These are phyloP conservation scores for Eimeria zaria DNA, from an alignment of 169 alveolate species.

Conservation along the genomic window DNA sequence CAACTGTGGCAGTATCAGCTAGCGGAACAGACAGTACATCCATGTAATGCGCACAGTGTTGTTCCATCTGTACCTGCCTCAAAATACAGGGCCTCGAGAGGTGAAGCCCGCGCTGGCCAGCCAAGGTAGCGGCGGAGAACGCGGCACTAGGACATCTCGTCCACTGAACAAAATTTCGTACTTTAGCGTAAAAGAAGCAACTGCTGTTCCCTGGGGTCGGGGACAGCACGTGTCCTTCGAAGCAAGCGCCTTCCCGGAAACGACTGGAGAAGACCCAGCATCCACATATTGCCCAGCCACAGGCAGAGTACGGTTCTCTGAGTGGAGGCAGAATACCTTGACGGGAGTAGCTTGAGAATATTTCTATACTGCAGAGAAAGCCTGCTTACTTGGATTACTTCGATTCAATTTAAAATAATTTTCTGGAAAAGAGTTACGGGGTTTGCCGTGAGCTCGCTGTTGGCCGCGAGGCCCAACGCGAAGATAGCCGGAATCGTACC, in stretches of 20 bases:
- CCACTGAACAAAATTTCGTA: neutral
- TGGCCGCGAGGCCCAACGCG: slow-evolving; percentile 81
- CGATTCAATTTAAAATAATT: slow-evolving; percentile 58
- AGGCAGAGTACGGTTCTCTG: neutral
- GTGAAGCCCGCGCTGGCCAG: neutral
- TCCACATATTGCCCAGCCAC: neutral
- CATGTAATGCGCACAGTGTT: neutral
- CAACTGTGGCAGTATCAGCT: neutral
- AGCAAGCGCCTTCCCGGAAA: neutral
- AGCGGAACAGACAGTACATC: neutral
- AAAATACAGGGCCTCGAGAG: neutral
- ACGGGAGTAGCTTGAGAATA: neutral
- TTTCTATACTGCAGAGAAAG: neutral
- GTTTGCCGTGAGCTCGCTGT: slow-evolving; percentile 81
- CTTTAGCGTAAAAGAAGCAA: neutral
- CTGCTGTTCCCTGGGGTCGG: too few species aligned
- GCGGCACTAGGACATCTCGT: neutral
- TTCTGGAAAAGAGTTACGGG: slow-evolving; percentile 82
- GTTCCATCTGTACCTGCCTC: neutral
- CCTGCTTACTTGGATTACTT: neutral
- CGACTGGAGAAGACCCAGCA: neutral
- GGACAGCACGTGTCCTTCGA: neutral
- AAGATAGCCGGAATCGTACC: slow-evolving; percentile 82
- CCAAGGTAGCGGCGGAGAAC: neutral
- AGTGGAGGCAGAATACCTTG: neutral